These are phyloP conservation scores for Drechslerella stenobrocha DNA, from an alignment of 2,329 filamentous ascomycete species.

Conservation along the genomic window DNA sequence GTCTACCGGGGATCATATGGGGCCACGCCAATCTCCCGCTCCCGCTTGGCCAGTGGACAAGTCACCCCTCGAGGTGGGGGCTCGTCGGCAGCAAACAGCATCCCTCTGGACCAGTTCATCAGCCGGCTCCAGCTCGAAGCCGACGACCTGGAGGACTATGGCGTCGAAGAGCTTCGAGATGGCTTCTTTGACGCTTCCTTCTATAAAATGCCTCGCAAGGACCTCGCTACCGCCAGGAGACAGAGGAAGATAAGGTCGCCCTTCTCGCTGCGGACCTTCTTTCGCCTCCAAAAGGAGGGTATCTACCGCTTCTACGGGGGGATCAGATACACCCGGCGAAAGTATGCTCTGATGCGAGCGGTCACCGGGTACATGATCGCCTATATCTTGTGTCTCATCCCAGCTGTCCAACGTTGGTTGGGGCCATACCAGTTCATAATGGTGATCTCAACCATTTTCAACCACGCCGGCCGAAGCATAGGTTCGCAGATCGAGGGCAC, in stretches of 20 bases:
- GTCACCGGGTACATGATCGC: conserved; percentile 62
- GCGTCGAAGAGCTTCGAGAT: conserved; percentile 57
- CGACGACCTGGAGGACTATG: conserved; percentile 55
- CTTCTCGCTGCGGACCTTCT: conserved; percentile 29
- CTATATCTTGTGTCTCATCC: conserved; percentile 63
- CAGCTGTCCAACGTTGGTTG: conserved; percentile 59
- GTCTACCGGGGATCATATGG: conserved; percentile 39
- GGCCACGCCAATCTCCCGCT: conserved; percentile 39
- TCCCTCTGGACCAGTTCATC: conserved; percentile 42
- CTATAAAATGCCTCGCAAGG: conserved; percentile 53
- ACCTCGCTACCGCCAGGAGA: conserved; percentile 32
- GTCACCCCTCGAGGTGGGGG: conserved; percentile 24
- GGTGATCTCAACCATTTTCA: conserved; percentile 63
- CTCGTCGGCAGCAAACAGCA: conserved; percentile 11
- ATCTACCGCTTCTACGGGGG: conserved; percentile 27
- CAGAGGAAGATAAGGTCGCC: conserved; percentile 40
- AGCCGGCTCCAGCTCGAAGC: conserved; percentile 54
- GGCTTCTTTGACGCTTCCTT: conserved; percentile 58
- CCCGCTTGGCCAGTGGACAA: conserved; percentile 29
- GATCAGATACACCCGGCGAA: conserved; percentile 20
- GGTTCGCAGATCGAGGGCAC: conserved; percentile 65
- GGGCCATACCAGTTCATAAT: conserved; percentile 64
- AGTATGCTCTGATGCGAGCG: conserved; percentile 30
- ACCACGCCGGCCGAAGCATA: conserved; percentile 63
- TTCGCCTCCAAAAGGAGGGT: conserved; percentile 35